Evolutionary conservation across 805 yeast genomes (phyloP), one percentile per base, ranked within the genome.

Genomic region (Millerozyma acaciae): DNA sequence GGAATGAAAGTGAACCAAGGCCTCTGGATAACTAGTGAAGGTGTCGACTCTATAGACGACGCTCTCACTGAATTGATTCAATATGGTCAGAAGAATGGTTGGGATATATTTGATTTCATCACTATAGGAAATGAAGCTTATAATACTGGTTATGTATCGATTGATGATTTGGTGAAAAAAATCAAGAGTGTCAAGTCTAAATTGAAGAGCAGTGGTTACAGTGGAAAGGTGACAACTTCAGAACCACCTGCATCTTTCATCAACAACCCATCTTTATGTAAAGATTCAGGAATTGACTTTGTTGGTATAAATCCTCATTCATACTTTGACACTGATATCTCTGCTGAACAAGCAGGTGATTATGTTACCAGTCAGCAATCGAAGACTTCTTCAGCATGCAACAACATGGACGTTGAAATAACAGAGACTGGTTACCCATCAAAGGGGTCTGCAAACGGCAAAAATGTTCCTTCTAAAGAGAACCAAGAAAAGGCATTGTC

Each of bases 371-470:
- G 76, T 20, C 94, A 89, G 62, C 65, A 76, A 41, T 56, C 48
- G 15, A 53, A 79, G 37, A 79, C 79, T 16, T 59, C 70, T 44
- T 59, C 57, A 10, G 60, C 68, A 28, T 88, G 96, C 65, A 63
- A 73, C 18, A 60, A 65, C 37, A 65, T 70, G 55, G 57, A 62
- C 6, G 78, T 84, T 22, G 44, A 66, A 14, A 77, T 88, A 35
- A 80, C 94, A 14, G 96, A 88, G 60, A 87, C 96, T 4, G 96
- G 96, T 27, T 88, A 85, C 55, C 96, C 96, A 48, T 76, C 80
- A 45, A 63, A 67, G 25, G 96, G 96, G 50, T 55, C 53, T 39
- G 64, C 70, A 37, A 78, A 85, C 51, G 96, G 96, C 35, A 60
- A 61, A 32, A 84, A 87, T 45, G 73, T 78, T 24, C 96, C 96